Percentiles rank a stretch among this genome's conserved stretches.
Evolutionary conservation across 1,284 basidiomycete genomes (phyloP).

Genomic region (Fomitopsis pinicola): DNA sequence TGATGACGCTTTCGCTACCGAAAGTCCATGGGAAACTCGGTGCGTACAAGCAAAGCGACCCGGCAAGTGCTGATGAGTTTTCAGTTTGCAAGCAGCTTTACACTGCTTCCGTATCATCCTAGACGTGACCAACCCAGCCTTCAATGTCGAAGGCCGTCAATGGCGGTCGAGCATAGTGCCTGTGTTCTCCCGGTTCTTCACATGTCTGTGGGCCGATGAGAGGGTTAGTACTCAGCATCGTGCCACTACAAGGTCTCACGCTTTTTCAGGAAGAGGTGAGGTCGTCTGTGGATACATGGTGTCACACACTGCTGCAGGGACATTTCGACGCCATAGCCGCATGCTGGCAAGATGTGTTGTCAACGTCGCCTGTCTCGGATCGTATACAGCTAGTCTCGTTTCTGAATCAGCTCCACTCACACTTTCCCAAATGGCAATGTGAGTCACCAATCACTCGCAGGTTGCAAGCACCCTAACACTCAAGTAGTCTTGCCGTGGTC

Average conservation of each 20-base stretch:
- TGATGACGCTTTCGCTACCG: conserved; percentile 30
- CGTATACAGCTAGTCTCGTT: conserved; percentile 55
- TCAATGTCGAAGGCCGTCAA: conserved; percentile 57
- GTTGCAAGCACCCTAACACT: background rate
- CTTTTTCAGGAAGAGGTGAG: conserved; percentile 59
- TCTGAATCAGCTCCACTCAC: conserved; percentile 56
- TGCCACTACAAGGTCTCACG: conserved; percentile 6
- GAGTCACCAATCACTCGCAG: conserved; percentile 2
- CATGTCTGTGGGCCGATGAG: conserved; percentile 59
- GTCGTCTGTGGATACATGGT: conserved; percentile 49
- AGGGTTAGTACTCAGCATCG: conserved; percentile 31
- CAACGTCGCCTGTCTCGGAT: conserved; percentile 51
- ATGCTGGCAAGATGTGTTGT: conserved; percentile 61
- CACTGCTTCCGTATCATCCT: conserved; percentile 60
- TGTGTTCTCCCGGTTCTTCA: conserved; percentile 58
- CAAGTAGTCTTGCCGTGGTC: conserved; percentile 59
- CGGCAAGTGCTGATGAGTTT: background rate
- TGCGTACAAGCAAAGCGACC: conserved; percentile 12
- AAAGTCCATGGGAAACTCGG: conserved; percentile 45
- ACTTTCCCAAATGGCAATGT: conserved; percentile 67
- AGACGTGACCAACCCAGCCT: conserved; percentile 57
- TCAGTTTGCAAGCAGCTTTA: conserved; percentile 35
- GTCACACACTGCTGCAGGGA: conserved; percentile 53
- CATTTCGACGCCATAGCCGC: conserved; percentile 59
- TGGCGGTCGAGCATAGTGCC: conserved; percentile 58